Conservation (phyloP, 2,329 filamentous ascomycete genomes). For the Aspergillus fischeri region DNA sequence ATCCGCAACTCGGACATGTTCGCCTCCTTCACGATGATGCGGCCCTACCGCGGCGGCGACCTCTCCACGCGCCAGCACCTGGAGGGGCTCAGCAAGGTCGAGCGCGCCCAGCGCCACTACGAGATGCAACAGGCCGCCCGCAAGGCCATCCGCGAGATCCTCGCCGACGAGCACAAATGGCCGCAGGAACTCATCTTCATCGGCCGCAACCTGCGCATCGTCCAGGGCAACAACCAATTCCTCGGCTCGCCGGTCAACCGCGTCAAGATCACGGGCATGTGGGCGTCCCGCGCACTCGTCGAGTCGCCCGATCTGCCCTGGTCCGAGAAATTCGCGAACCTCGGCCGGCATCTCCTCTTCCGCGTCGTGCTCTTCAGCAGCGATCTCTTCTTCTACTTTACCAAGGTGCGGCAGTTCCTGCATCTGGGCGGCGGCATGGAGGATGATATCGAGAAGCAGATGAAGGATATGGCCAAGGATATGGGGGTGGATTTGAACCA, state of each 20-base stretch:
- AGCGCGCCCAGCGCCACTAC: slow-evolving; percentile 60
- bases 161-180: slow-evolving; percentile 82
- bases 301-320: slow-evolving; percentile 65
- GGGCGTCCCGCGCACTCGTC: slow-evolving; percentile 80
- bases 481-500: slow-evolving; percentile 90
- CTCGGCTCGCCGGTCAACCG: slow-evolving; percentile 84
- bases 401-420: slow-evolving; percentile 70
- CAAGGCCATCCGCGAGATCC: slow-evolving; percentile 70
- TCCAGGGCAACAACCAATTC: slow-evolving; percentile 89
- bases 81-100: slow-evolving; percentile 50
- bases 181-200: slow-evolving; percentile 90
- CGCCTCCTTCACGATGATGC: slow-evolving; percentile 81
- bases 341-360: slow-evolving; percentile 78
- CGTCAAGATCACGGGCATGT: slow-evolving; percentile 87
- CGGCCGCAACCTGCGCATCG: slow-evolving; percentile 84
- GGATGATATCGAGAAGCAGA: slow-evolving; percentile 82
- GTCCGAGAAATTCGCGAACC: slow-evolving; percentile 62
- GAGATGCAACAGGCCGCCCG: slow-evolving; percentile 74
- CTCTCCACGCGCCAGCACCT: slow-evolving; percentile 57
- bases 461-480: slow-evolving; percentile 83
- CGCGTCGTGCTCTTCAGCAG: slow-evolving; percentile 68
- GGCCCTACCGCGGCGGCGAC: slow-evolving; percentile 85
- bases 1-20: slow-evolving; percentile 87
- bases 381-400: slow-evolving; percentile 80
- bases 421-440: slow-evolving; percentile 83